Percentiles rank a stretch among this genome's conserved stretches.
phyloP scores from a whole-genome alignment of 768 basidiomycete genomes.

The Phlebiopsis flavidoalba region DNA sequence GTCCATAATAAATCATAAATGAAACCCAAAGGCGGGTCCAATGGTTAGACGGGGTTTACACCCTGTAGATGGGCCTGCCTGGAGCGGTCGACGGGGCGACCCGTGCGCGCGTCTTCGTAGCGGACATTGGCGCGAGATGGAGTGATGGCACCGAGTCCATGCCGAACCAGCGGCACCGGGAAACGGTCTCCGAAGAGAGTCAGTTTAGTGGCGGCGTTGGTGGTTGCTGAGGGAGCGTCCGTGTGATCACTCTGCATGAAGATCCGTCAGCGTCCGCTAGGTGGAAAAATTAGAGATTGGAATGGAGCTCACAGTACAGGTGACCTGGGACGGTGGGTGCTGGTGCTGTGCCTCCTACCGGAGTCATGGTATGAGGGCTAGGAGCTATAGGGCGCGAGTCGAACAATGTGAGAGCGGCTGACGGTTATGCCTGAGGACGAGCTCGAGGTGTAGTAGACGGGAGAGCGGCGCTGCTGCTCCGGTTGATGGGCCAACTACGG shows the following conservation, averaged over 20 bases:
- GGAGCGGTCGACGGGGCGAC: conserved; percentile 42
- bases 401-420: conserved; percentile 22
- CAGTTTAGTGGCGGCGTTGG: conserved; percentile 15
- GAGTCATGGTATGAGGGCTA: conserved; percentile 6
- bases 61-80: conserved; percentile 48
- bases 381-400: not conserved
- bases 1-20: not conserved
- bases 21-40: not conserved
- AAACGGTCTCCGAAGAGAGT: conserved; percentile 33
- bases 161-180: conserved; percentile 34
- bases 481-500: conserved; percentile 6
- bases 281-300: not conserved
- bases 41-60: conserved; percentile 8
- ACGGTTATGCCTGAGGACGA: conserved; percentile 5
- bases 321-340: conserved; percentile 1
- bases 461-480: not conserved
- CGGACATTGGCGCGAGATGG: conserved; percentile 11
- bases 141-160: conserved; percentile 12
- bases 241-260: conserved; percentile 4
- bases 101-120: conserved; percentile 22
- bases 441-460: conserved; percentile 10
- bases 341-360: conserved; percentile 8
- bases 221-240: conserved; percentile 8
- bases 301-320: conserved; percentile 14
- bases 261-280: not conserved